Evolutionary conservation across 2,329 filamentous ascomycete species (phyloP), one percentile per base, ranked within the genome.

Genomic region (Hypoxylon sp.): DNA sequence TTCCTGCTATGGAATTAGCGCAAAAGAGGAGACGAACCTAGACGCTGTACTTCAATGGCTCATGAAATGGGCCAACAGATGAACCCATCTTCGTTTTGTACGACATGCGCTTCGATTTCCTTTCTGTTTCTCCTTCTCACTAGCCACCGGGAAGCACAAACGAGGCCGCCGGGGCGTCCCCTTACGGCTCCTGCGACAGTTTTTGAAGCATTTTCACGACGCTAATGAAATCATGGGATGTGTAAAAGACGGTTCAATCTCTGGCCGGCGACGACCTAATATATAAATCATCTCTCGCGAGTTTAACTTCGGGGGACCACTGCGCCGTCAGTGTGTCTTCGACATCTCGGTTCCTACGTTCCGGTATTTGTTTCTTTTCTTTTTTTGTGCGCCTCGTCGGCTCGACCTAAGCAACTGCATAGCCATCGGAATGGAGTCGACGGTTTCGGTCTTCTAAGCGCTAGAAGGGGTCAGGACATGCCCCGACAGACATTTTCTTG

Each of bases 11-110:
- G 94, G 94, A 65, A 97, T 99, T 81, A 97, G 94, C 77, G 95
- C 94, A 64, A 98, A 98, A 79, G 94, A 98, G 78, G 95, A 99
- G 81, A 99, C 94, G 60, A 99, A 99, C 80, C 88, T 99, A 69
- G 94, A 99, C 75, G 95, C 94, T 6, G 95, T 99, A 54, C 84
- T 99, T 73, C 92, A 97, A 77, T 99, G 95, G 92, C 84, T 99
- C 77, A 94, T 99, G 78, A 94, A 93, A 71, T 91, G 92, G 77
- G 90, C 93, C 67, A 92, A 85, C 76, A 89, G 89, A 80, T 93
- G 80, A 87, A 57, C 34, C 59, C 32, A 48, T 56, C 32, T 56
- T 47, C 50, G 47, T 48, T 30, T 32, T 39, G 22, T 26, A 37
- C 56, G 28, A 49, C 51, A 50, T 55, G 46, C 39, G 43, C 20